Percentiles rank a stretch among this genome's conserved stretches.
Evolutionary conservation across 345 rosid species (phyloP).

Genomic region (Hypericum perforatum): DNA sequence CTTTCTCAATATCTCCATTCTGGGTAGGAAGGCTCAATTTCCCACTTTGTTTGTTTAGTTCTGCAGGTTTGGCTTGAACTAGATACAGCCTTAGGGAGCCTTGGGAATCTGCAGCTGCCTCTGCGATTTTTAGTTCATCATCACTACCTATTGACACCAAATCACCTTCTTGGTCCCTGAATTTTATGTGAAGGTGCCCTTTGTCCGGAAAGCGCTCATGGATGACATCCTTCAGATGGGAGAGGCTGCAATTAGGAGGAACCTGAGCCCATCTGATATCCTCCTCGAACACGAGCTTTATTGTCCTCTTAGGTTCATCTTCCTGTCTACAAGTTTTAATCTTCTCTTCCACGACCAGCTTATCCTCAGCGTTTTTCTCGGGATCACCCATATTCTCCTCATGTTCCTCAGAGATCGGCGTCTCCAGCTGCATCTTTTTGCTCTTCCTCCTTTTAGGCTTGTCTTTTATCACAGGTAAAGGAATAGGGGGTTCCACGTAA

Average conservation of each 20-base stretch:
- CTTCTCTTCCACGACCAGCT: constrained; percentile 47
- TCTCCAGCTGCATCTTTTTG: constrained; percentile 22
- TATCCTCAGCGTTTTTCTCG: constrained; percentile 43
- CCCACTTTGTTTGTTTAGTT: constrained; percentile 8
- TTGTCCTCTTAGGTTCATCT: constrained; percentile 38
- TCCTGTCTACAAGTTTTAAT: constrained; percentile 21
- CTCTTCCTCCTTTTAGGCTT: constrained; percentile 30
- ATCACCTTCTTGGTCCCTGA: constrained; percentile 87
- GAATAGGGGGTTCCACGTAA: constrained; percentile 49
- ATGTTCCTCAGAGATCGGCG: constrained; percentile 1
- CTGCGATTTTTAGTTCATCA: constrained; percentile 76
- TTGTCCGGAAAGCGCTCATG: constrained; percentile 56
- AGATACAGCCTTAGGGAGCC: constrained; percentile 49
- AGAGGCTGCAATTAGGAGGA: constrained; percentile 59
- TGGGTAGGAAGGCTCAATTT: constrained; percentile 9
- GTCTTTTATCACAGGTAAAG: constrained; percentile 24
- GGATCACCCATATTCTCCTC: constrained; percentile 19
- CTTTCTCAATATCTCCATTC: constrained; percentile 27
- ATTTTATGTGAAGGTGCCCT: constrained; percentile 62
- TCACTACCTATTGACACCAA: constrained; percentile 69
- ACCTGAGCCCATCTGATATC: constrained; percentile 74
- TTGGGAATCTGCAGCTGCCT: constrained; percentile 38
- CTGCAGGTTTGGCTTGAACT: constrained; percentile 46
- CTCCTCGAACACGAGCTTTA: constrained; percentile 63
- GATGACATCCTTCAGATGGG: constrained; percentile 59